Evolutionary conservation across 2,329 filamentous ascomycete species (phyloP), one percentile per base, ranked within the genome.

Genomic region (Xylariales sp.): DNA sequence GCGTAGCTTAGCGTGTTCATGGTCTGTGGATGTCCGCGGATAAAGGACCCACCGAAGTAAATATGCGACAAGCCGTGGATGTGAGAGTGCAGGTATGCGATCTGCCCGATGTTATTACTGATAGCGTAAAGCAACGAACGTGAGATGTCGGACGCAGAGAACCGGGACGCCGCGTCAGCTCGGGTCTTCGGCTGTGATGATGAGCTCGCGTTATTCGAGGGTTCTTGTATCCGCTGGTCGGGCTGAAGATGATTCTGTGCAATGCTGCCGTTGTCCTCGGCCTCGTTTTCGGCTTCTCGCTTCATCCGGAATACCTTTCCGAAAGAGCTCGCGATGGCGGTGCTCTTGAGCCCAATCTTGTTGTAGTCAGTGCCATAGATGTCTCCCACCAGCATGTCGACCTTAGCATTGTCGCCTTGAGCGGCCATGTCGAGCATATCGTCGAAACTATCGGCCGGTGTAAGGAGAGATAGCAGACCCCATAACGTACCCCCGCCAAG

Each of bases 1-100:
- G 95, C 96, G 77, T 97, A 99, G 63, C 92, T 94, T 9, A 99
- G 85, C 0, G 96, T 98, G 80, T 98, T 97, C 89, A 99, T 99
- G 12, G 96, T 99, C 82, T 98, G 96, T 16, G 92, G 90, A 80
- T 99, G 96, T 48, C 96, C 96, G 49, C 96, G 90, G 77, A 99
- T 98, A 78, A 98, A 99, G 6, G 92, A 96, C 30, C 96, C 96
- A 28, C 96, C 96, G 80, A 99, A 99, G 83, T 99, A 99, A 69
- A 99, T 98, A 76, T 95, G 90, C 70, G 93, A 91, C 32, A 98
- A 85, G 53, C 91, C 88, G 81, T 99, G 95, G 77, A 97, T 96
- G 79, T 97, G 94, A 5, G 93, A 96, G 78, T 98, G 96, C n/a
- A 99, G 85, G 79, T 96, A 97, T 50, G 96, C 94, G 74, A 99